Evolutionary conservation across 805 yeast species (phyloP).

Genomic region (Kuraishia molischiana): DNA sequence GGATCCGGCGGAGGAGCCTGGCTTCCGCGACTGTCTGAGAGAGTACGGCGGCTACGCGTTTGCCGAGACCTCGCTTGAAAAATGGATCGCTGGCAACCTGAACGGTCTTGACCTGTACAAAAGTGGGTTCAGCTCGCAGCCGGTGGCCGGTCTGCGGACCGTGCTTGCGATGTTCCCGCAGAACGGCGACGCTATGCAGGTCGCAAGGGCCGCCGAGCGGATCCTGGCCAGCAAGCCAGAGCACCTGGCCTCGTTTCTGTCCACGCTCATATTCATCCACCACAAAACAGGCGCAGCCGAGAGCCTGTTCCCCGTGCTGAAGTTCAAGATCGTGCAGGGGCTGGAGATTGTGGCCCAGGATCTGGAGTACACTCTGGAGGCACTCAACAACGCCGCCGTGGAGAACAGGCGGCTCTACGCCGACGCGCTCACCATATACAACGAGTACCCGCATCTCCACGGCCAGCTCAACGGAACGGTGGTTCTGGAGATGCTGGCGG

Average conservation of each 20-base stretch:
- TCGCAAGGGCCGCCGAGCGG: background rate
- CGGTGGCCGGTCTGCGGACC: too few species aligned
- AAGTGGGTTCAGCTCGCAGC: too few species aligned
- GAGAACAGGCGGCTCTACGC: too few species aligned
- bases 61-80: too few species aligned
- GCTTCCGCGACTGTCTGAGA: too few species aligned
- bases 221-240: background rate
- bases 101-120: too few species aligned
- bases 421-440: conserved; percentile 24
- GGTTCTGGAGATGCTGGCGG: background rate
- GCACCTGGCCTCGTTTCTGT: background rate
- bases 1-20: too few species aligned
- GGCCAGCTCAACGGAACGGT: conserved; percentile 25
- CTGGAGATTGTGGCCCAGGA: conserved; percentile 3
- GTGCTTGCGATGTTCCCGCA: background rate
- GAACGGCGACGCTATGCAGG: background rate
- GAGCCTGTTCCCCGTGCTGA: background rate
- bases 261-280: conserved; percentile 1
- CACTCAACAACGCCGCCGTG: conserved; percentile 10
- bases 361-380: conserved; percentile 6
- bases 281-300: background rate
- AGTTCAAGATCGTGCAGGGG: conserved; percentile 1
- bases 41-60: too few species aligned
- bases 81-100: too few species aligned
- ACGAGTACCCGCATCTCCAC: conserved; percentile 26